Evolutionary conservation across 192 early-diverging fungal genomes (phyloP).

Genomic region (Mortierella alpina): DNA sequence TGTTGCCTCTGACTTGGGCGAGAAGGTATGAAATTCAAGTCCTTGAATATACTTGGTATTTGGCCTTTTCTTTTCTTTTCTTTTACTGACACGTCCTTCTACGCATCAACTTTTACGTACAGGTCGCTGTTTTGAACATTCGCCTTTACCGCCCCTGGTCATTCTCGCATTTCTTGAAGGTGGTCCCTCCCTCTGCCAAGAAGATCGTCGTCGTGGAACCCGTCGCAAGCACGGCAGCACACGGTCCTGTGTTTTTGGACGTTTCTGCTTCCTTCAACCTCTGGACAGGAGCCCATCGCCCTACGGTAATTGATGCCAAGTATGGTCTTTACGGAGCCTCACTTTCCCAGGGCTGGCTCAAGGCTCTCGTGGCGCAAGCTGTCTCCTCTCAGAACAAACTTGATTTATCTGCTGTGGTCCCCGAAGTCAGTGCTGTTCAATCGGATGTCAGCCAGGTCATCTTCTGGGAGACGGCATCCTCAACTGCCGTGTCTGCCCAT

Average conservation of each 20-base stretch:
- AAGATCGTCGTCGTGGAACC: slow-evolving; percentile 82
- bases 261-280: slow-evolving; percentile 73
- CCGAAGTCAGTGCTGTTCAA: slow-evolving; percentile 15
- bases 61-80: neutral
- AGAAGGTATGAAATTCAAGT: slow-evolving; percentile 20
- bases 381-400: slow-evolving; percentile 17
- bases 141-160: slow-evolving; percentile 91
- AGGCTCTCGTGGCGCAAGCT: slow-evolving; percentile 55
- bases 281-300: slow-evolving; percentile 58
- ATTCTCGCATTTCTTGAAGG: slow-evolving; percentile 72
- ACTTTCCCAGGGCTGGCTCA: slow-evolving; percentile 37
- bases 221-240: slow-evolving; percentile 58
- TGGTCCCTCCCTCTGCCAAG: slow-evolving; percentile 74
- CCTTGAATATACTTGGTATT: too few relatives aligned
- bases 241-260: slow-evolving; percentile 80
- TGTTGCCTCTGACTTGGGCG: slow-evolving; percentile 60
- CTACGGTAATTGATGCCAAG: slow-evolving; percentile 57
- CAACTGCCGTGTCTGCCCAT: slow-evolving; percentile 61
- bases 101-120: neutral
- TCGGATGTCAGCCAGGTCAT: slow-evolving; percentile 60
- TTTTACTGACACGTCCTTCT: neutral
- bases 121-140: slow-evolving; percentile 81
- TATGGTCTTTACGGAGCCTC: slow-evolving; percentile 35
- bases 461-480: slow-evolving; percentile 68
- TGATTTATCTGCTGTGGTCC: slow-evolving; percentile 43